Conservation (phyloP, 805 yeast genomes). For the Kazachstania viticola region DNA sequence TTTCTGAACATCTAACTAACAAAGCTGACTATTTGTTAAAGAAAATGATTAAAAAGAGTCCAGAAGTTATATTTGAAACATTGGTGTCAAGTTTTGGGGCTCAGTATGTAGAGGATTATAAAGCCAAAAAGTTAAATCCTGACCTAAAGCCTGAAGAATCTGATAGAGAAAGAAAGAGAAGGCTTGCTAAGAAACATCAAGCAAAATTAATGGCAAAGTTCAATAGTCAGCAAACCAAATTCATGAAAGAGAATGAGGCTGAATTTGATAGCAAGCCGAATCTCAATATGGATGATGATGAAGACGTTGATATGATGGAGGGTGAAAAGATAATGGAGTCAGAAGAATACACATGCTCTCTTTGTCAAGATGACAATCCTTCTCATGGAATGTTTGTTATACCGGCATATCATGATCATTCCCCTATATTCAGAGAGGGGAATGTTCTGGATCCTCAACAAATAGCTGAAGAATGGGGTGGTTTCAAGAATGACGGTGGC, state of each 20-base stretch:
- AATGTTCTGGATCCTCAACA: slow-evolving; percentile 19
- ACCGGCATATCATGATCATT: slow-evolving; percentile 38
- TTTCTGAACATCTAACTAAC: slow-evolving; percentile 36
- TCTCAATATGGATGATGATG: slow-evolving; percentile 32
- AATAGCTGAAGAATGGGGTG: slow-evolving; percentile 21
- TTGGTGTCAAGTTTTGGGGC: slow-evolving; percentile 48
- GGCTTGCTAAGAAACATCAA: slow-evolving; percentile 52
- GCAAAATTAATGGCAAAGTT: slow-evolving; percentile 50
- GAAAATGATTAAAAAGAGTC: slow-evolving; percentile 36
- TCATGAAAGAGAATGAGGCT: slow-evolving; percentile 43
- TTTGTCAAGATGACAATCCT: slow-evolving; percentile 46
- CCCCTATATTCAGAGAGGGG: slow-evolving; percentile 39
- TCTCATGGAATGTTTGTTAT: slow-evolving; percentile 41
- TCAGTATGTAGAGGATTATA: slow-evolving; percentile 38
- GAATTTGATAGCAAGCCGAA: slow-evolving; percentile 15
- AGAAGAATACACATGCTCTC: slow-evolving; percentile 36
- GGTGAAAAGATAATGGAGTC: slow-evolving; percentile 22
- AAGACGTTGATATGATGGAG: slow-evolving; percentile 30
- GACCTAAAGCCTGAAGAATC: slow-evolving; percentile 35
- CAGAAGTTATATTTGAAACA: slow-evolving; percentile 36
- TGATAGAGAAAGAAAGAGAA: slow-evolving; percentile 41
- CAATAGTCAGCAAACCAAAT: slow-evolving; percentile 62
- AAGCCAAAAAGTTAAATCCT: slow-evolving; percentile 33
- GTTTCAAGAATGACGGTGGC: slow-evolving; percentile 19
- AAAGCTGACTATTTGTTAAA: slow-evolving; percentile 53